phyloP scores from a whole-genome alignment of 228 moss, liverwort and hornwort species.

The Sphagnum magellanicum region DNA sequence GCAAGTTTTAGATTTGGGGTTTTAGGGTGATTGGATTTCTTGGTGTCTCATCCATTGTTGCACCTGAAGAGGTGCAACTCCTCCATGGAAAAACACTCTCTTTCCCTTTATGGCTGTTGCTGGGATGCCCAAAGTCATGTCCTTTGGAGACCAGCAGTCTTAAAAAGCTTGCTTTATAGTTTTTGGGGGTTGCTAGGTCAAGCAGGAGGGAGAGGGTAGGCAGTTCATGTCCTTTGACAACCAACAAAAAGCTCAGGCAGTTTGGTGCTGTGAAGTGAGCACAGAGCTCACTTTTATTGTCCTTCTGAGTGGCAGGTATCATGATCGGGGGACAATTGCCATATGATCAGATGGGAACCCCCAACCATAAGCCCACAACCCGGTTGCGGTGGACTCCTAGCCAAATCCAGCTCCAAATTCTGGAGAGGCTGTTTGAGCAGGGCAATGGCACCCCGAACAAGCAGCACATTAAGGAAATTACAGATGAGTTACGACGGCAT shows the following conservation, averaged over 20 bases:
- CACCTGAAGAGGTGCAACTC: neutral
- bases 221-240: neutral
- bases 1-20: neutral
- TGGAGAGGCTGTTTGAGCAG: constrained; percentile 78
- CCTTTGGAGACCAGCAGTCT: neutral
- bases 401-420: constrained; percentile 72
- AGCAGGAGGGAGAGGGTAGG: neutral
- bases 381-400: constrained; percentile 83
- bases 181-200: neutral
- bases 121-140: neutral
- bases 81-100: neutral
- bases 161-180: too few relatives aligned
- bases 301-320: constrained; percentile 35
- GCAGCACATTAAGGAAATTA: constrained; percentile 63
- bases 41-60: neutral
- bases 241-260: neutral
- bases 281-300: neutral
- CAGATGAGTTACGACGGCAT: constrained; percentile 60
- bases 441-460: constrained; percentile 77
- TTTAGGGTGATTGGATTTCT: neutral
- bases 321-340: constrained; percentile 34
- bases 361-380: constrained; percentile 33
- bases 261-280: neutral
- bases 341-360: constrained; percentile 18
- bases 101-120: neutral